A percentile compares a stretch with the other conserved stretches of the same genome.
These are phyloP conservation scores for Phytophthora nicotianae DNA, from an alignment of 352 stramenopile species.

Conservation along the genomic window DNA sequence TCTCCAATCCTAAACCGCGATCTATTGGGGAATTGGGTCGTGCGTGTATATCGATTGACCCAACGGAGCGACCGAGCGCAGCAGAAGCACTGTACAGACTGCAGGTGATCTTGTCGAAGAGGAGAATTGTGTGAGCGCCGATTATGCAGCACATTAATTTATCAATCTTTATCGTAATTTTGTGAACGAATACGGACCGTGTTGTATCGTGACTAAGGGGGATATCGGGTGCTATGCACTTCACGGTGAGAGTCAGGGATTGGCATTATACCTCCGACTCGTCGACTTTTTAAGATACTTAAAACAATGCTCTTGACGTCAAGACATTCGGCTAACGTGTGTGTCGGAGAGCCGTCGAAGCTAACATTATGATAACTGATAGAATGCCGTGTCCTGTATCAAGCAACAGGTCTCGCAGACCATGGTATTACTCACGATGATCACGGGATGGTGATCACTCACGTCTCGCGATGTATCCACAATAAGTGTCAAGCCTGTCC, in stretches of 20 bases:
- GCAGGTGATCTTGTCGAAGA: constrained; percentile 13
- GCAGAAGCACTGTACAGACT: constrained; percentile 14
- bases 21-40: constrained; percentile 19
- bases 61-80: constrained; percentile 11
- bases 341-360: too few species aligned
- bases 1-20: constrained; percentile 9
- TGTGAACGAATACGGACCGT: background rate
- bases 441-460: constrained; percentile 7
- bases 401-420: background rate
- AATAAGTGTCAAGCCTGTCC: background rate
- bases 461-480: constrained; percentile 4
- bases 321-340: too few species aligned
- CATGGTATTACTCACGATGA: background rate
- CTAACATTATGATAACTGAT: too few species aligned
- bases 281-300: too few species aligned
- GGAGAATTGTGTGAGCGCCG: constrained; percentile 14
- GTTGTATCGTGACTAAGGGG: too few species aligned
- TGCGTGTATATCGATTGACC: constrained; percentile 27
- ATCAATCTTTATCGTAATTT: background rate
- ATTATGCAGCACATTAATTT: background rate
- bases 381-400: background rate
- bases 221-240: too few species aligned
- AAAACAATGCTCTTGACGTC: too few species aligned
- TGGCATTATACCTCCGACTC: too few species aligned
- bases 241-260: too few species aligned